These are phyloP conservation scores for Fusarium bactridioides DNA, from an alignment of 2,329 filamentous ascomycete species.

Conservation along the genomic window DNA sequence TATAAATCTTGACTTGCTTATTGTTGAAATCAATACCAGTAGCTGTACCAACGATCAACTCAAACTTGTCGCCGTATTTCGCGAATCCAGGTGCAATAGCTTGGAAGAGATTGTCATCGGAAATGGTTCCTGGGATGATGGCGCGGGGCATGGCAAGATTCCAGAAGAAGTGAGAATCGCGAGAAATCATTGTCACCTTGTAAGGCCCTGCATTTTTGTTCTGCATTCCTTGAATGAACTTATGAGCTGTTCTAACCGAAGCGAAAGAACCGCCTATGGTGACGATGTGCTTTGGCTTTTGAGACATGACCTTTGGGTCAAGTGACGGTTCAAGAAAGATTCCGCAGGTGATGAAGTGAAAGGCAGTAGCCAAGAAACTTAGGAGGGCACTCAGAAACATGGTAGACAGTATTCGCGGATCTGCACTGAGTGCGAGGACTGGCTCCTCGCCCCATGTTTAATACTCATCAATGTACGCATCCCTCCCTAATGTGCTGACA, in stretches of 20 bases:
- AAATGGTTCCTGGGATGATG: background rate
- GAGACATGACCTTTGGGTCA: background rate
- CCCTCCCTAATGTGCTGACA: background rate
- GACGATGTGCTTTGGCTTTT: background rate
- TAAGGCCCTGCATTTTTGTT: background rate
- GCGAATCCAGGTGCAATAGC: background rate
- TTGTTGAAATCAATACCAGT: background rate
- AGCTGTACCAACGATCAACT: background rate
- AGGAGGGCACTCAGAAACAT: background rate
- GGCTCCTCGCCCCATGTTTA: background rate
- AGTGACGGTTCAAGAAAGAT: background rate
- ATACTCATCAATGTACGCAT: background rate
- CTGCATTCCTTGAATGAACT: background rate
- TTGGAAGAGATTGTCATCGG: background rate
- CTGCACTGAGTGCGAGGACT: accelerated
- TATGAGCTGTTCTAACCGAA: background rate
- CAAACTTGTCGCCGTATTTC: background rate
- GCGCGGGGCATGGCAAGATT: background rate
- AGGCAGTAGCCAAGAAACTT: background rate
- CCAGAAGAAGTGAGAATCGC: background rate
- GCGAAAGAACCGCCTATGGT: background rate
- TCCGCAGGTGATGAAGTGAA: background rate
- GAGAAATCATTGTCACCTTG: background rate
- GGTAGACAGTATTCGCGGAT: accelerated
- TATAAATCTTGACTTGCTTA: background rate